A percentile compares a stretch with the other conserved stretches of the same genome.
phyloP scores from a whole-genome alignment of 345 rosid genomes.

The Aegle marmelos region DNA sequence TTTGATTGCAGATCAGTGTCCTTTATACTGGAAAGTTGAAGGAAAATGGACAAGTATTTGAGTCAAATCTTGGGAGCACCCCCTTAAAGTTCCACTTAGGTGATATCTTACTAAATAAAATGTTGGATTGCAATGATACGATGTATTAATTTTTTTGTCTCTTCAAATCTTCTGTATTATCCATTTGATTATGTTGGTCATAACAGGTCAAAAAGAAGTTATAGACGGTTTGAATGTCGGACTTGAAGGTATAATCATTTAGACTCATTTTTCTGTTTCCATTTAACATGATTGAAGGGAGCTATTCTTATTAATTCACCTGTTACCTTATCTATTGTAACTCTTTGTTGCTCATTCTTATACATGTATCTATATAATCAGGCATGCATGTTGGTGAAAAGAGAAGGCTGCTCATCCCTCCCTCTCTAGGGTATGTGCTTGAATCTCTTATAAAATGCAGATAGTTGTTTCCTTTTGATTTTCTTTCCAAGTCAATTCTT shows the following conservation, averaged over 20 bases:
- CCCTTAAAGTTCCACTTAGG: slow-evolving; percentile 53
- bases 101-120: slow-evolving; percentile 11
- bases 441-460: neutral
- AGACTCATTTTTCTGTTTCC: neutral
- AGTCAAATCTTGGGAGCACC: slow-evolving; percentile 38
- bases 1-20: slow-evolving; percentile 43
- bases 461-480: neutral
- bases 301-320: neutral
- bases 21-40: slow-evolving; percentile 45
- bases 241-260: slow-evolving; percentile 47
- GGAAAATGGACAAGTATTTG: slow-evolving; percentile 44
- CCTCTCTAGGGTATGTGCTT: slow-evolving; percentile 65
- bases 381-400: slow-evolving; percentile 89
- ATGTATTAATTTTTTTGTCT: neutral
- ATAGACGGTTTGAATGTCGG: slow-evolving; percentile 50
- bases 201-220: slow-evolving; percentile 41
- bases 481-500: neutral
- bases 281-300: neutral
- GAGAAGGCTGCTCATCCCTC: slow-evolving; percentile 74
- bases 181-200: slow-evolving; percentile 1
- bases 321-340: neutral
- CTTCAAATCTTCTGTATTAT: neutral
- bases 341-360: neutral
- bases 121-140: neutral
- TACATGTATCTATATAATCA: slow-evolving; percentile 15